Evolutionary conservation across 306 rosid species (phyloP), one percentile per base, ranked within the genome.

Genomic region (Dalbergia cochinchinensis): DNA sequence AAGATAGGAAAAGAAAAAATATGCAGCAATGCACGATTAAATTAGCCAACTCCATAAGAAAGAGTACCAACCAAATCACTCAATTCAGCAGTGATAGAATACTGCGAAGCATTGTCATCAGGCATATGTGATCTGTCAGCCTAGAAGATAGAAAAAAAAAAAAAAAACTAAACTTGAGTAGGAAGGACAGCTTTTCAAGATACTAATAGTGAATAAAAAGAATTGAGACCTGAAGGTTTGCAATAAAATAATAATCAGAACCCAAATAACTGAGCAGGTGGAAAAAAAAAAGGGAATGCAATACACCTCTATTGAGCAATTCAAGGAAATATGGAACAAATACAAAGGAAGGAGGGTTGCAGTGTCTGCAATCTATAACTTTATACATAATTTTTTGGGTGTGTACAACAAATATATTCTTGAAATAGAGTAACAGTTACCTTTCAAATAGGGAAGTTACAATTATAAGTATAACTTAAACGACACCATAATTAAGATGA

Each of bases 101-200:
- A 93, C 83, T 87, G 99, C 44, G 95, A 90, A 63, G 84, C 73
- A 82, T 74, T 81, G 69, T 71, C 86, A 80, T 90, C 97, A 72
- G 89, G 82, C 87, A 86, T 92, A 63, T 94, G 95, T 11, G 94
- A 87, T 83, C 88, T 87, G 90, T 87, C 91, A 70, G 88, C 97
- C 99, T 94, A 64, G 77, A 82, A 58, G 53, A 73, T 15, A 76
- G 77, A 80, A 62, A 42, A 80, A 80, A 34, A 73, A 31, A 80
- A 62, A 42, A 80, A 80, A 34, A 73, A 31, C 35, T 19, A 53
- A 48, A 69, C 60, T 59, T 75, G 51, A 73, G 68, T 37, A 62
- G 15, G 65, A 37, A 13, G 19, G 59, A 79, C 79, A 67, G 34
- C 68, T 12, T 53, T 33, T 22, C 22, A 11, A 6, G 57, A 34